A percentile compares a stretch with the other conserved stretches of the same genome.
Evolutionary conservation across 306 rosid species (phyloP).

Genomic region (Vigna hirtella): DNA sequence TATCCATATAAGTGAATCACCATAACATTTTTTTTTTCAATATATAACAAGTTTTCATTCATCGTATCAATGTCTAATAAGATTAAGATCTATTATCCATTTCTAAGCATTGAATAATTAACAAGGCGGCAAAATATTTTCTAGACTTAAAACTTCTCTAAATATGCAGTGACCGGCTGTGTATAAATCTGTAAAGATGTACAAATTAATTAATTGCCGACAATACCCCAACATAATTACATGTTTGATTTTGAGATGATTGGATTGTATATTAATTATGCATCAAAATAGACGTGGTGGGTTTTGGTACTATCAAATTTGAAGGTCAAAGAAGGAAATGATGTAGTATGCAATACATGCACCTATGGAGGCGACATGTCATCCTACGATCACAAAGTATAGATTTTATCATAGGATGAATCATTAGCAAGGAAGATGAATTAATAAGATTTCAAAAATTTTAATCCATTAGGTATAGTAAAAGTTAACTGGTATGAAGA

Average conservation of each 20-base stretch:
- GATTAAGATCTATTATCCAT: too few species aligned
- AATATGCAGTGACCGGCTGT: too few species aligned
- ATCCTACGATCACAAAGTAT: slow-evolving; percentile 31
- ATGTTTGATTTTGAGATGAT: slow-evolving; percentile 39
- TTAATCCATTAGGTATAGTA: too few species aligned
- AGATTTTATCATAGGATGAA: not conserved
- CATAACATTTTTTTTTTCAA: too few species aligned
- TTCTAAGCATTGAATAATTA: too few species aligned
- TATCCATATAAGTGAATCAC: too few species aligned
- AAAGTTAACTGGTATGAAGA: too few species aligned
- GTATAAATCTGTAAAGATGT: not conserved
- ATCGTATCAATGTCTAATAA: too few species aligned
- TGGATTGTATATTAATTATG: slow-evolving; percentile 35
- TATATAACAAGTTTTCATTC: too few species aligned
- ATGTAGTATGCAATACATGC: slow-evolving; percentile 34
- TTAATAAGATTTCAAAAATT: too few species aligned
- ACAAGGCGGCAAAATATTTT: too few species aligned
- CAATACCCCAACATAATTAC: slow-evolving; percentile 30
- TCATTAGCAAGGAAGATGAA: not conserved
- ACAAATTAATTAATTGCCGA: slow-evolving; percentile 1
- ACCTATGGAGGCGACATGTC: slow-evolving; percentile 11
- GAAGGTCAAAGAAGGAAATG: slow-evolving; percentile 34
- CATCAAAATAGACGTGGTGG: slow-evolving; percentile 44
- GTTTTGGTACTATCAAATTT: slow-evolving; percentile 45
- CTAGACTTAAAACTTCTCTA: too few species aligned